phyloP scores from a whole-genome alignment of 305 asterid species.

The Nicotiana rustica region DNA sequence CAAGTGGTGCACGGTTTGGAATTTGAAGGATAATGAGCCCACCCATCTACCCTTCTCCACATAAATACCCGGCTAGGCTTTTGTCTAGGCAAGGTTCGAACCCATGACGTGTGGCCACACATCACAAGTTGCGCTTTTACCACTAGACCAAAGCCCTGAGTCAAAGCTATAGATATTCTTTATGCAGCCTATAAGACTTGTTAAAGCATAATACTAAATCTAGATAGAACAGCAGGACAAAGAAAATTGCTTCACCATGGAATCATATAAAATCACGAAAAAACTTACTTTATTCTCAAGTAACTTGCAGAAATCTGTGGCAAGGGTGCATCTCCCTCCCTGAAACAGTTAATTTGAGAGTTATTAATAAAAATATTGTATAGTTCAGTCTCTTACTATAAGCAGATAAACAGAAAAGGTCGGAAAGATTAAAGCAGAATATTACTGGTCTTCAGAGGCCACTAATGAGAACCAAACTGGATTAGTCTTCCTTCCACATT shows the following conservation, averaged over 20 bases:
- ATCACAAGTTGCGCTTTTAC: too few relatives aligned
- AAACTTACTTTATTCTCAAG: conserved; percentile 72
- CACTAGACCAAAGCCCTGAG: too few relatives aligned
- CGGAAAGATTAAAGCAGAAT: neutral
- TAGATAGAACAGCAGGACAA: neutral
- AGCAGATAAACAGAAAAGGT: neutral
- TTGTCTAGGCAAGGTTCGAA: too few relatives aligned
- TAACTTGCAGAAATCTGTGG: conserved; percentile 75
- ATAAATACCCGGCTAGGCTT: too few relatives aligned
- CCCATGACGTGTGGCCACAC: too few relatives aligned
- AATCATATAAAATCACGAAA: neutral
- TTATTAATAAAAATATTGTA: neutral
- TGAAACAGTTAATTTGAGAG: conserved; percentile 45
- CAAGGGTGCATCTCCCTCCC: conserved; percentile 66
- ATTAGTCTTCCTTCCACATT: conserved; percentile 34
- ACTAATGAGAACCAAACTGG: conserved; percentile 53
- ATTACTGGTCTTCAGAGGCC: conserved; percentile 59
- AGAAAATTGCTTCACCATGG: neutral
- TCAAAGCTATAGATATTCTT: too few relatives aligned
- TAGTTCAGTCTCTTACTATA: neutral
- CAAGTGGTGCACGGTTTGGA: too few relatives aligned
- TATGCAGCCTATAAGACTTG: too few relatives aligned
- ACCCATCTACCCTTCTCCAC: too few relatives aligned
- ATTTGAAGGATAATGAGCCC: too few relatives aligned
- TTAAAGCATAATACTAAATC: neutral